Evolutionary conservation across 169 alveolate species (phyloP), one percentile per base, ranked within the genome.

Genomic region (Plasmodium relictum): DNA sequence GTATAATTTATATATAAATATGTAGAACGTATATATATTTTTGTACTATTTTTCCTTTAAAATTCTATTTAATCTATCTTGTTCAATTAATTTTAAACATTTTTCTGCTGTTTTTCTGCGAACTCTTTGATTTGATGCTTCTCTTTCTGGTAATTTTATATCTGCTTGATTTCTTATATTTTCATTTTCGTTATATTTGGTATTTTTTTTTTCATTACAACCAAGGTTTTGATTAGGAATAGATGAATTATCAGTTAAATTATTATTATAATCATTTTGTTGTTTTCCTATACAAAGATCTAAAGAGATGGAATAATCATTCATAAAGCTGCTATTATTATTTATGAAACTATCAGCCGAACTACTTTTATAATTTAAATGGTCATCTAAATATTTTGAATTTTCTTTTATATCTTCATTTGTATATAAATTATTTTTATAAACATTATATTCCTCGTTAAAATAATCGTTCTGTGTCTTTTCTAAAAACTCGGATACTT

Each of bases 101-200:
- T 71, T 86, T 50, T 59, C 54, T 24, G 92, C 92, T 8, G 92
- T 86, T 86, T 86, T 86, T 42, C 92, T 31, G 2, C 92, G 92
- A 26, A 20, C 92, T n/a, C 92, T 58, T 86, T 86, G 92, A 71
- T 52, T 68, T 44, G 90, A 18, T 45, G 66, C n/a, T 5, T 48
- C 70, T 16, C 71, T 58, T 56, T 80, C 48, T 68, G 72, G 37
- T 22, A 9, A 22, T 41, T 50, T 74, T 44, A 45, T 45, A 18
- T 50, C 72, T 3, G 22, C 22, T 22, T 48, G 44, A 42, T 6
- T 10, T 74, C 58, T 65, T 31, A 41, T 14, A 48, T 26, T 45
- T 61, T 66, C 85, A 9, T 42, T 18, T 45, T 12, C 42, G 24
- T 22, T 31, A 26, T 22, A 45, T 18, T 52, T 39, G 20, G 6